Base-by-base conservation (phyloP, 371 early-diverging fungal species). In the Coemansia sp. region DNA sequence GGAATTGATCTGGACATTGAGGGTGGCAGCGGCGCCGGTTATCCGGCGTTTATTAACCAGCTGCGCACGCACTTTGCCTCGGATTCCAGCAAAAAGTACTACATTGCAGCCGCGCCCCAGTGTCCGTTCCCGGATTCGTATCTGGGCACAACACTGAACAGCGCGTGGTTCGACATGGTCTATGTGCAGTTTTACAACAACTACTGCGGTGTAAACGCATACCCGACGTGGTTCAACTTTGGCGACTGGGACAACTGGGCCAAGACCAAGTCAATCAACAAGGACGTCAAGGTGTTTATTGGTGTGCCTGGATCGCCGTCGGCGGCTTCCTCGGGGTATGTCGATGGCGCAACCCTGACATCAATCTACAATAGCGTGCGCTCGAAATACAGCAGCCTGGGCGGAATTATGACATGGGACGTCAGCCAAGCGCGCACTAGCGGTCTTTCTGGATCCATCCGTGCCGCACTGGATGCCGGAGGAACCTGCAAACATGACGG, bases 111-210 rank as follows among this genome's bases (percentile, higher is more conserved):
- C 16, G 89, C 90, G 1, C 90, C 90, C 3, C 89, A 90, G 65
- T 89, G 91, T 52, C 88, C 86, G 0, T 89, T 80, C 63, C 89
- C 89, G 12, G 90, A 88, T 68, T 77, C 74, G 5, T 76, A 83
- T 12, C 72, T 89, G 30, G 81, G 81, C 35, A 48, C 72, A 0
- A 80, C 85, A 0, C 66, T 88, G 10, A 83, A 83, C 58, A 50
- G 38, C 5, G 81, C 80, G 3, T 82, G 85, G 67, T 81, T 90
- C 52, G 91, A 83, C 79, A 83, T 81, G 68, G 81, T 89, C 33
- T 83, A 69, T 57, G 85, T 88, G 11, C 90, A 89, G 72, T 89
- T 87, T 63, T 89, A 90, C 78, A 90, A 90, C 79, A 88, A 88
- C 63, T 86, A 79, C 57, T 88, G 87, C 47, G 83, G 85, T 5